Percentiles rank a stretch among this genome's conserved stretches.
phyloP scores from a whole-genome alignment of 2,329 filamentous ascomycete species.

The Immersiporthe knoxdaviesiana region DNA sequence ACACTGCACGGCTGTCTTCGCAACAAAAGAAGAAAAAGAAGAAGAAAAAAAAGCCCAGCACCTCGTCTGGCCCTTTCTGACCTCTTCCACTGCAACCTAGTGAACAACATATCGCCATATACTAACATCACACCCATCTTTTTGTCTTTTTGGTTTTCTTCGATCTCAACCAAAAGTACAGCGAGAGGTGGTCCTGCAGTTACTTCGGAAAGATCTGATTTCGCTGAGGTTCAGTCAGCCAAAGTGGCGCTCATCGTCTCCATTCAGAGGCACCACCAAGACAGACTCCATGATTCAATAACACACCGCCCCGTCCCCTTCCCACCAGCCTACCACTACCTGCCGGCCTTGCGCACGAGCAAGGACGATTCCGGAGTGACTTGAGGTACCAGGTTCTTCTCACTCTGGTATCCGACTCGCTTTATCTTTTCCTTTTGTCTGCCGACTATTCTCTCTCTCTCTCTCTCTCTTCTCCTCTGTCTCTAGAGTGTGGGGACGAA shows the following conservation, averaged over 20 bases:
- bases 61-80: neutral
- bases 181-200: neutral
- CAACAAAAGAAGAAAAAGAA: too few relatives aligned
- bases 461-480: too few relatives aligned
- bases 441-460: too few relatives aligned
- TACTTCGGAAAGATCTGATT: neutral
- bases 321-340: constrained; percentile 36
- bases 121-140: neutral
- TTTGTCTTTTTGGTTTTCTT: too few relatives aligned
- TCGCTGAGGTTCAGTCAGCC: neutral
- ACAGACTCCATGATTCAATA: constrained; percentile 48
- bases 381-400: constrained; percentile 29
- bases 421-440: too few relatives aligned
- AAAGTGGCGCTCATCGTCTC: constrained; percentile 33
- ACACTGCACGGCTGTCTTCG: neutral
- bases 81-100: neutral
- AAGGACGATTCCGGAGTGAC: constrained; percentile 46
- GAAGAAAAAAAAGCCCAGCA: neutral
- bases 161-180: neutral
- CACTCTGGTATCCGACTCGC: too few relatives aligned
- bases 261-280: constrained; percentile 14
- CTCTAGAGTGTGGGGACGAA: neutral
- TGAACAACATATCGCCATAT: neutral
- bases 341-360: constrained; percentile 39
- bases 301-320: constrained; percentile 37